phyloP scores from a whole-genome alignment of 208 protist species.

The Leishmania tarentolae region DNA sequence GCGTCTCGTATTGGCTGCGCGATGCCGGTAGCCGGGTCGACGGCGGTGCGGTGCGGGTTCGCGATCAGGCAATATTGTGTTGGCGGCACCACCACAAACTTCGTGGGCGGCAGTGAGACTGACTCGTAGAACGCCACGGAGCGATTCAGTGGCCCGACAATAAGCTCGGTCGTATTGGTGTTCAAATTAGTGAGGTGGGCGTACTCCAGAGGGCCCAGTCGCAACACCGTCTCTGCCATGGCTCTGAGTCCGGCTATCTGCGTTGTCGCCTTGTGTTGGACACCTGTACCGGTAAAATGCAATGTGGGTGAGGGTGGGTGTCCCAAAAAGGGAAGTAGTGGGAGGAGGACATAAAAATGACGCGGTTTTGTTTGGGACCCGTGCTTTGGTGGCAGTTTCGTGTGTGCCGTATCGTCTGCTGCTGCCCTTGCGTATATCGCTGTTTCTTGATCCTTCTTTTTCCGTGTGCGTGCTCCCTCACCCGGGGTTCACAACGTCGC shows the following conservation, averaged over 20 bases:
- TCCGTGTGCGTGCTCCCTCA: no score
- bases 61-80: constrained; percentile 56
- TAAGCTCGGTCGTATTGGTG: constrained; percentile 56
- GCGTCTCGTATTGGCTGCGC: constrained; percentile 48
- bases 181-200: constrained; percentile 76
- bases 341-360: neutral
- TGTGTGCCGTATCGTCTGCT: neutral
- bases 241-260: neutral
- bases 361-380: neutral
- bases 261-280: neutral
- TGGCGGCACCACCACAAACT: constrained; percentile 59
- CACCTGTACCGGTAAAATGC: neutral
- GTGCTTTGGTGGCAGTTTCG: no score
- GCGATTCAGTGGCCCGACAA: constrained; percentile 58
- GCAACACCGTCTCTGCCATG: constrained; percentile 36
- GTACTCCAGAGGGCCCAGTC: constrained; percentile 65
- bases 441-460: neutral
- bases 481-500: neutral
- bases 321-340: neutral
- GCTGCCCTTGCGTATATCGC: neutral
- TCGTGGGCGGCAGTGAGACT: constrained; percentile 35
- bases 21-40: constrained; percentile 25
- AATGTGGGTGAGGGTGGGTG: neutral
- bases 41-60: constrained; percentile 54
- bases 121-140: constrained; percentile 57